A percentile compares a stretch with the other conserved stretches of the same genome.
Evolutionary conservation across 495 filamentous ascomycete genomes (phyloP).

Genomic region (Echria macrotheca): DNA sequence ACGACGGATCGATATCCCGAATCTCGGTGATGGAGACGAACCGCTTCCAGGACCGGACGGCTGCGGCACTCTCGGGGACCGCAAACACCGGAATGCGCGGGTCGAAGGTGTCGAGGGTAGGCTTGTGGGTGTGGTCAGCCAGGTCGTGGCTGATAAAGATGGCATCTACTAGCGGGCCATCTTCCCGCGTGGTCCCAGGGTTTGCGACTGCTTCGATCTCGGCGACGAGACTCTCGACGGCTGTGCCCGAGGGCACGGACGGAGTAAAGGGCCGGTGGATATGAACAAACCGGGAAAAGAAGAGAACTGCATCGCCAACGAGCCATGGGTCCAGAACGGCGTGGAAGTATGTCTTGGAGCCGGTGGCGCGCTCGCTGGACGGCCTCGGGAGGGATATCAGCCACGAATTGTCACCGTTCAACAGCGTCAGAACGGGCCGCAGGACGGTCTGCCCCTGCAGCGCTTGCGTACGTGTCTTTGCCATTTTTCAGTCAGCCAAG

Average conservation of each 20-base stretch:
- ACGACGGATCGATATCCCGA: background rate
- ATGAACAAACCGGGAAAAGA: background rate
- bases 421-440: constrained; percentile 4
- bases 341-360: constrained; percentile 8
- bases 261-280: background rate
- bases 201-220: constrained; percentile 4
- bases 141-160: constrained; percentile 7
- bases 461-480: too few species aligned
- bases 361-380: background rate
- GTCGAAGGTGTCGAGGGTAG: background rate
- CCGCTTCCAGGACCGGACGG: background rate
- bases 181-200: background rate
- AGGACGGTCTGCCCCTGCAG: background rate
- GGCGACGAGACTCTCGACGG: background rate
- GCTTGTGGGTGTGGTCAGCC: constrained; percentile 2
- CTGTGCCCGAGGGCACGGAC: background rate
- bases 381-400: constrained; percentile 4
- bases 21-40: constrained; percentile 1
- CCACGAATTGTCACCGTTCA: constrained; percentile 10
- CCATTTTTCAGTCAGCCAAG: too few species aligned
- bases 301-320: background rate
- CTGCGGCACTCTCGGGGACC: background rate
- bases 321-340: background rate
- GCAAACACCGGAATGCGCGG: background rate
- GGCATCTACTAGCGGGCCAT: background rate